Base-by-base conservation (phyloP, 2,329 filamentous ascomycete species). In the Fonsecaea nubica region DNA sequence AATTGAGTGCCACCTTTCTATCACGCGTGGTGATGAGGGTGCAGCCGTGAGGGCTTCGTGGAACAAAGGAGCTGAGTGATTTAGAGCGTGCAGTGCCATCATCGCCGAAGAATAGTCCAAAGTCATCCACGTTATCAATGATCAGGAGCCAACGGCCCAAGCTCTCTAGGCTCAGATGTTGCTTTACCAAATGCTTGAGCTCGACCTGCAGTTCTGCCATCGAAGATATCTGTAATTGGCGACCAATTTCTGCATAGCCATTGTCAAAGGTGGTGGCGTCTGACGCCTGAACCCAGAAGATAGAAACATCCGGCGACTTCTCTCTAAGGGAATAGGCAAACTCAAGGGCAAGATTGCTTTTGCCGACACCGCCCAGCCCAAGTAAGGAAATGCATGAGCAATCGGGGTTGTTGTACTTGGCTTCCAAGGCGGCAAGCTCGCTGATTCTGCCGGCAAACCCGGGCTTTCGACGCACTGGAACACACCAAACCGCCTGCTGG, bases 311-410 rank as follows among this genome's bases (percentile, higher is more conserved):
- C 4, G 65, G 65, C 53, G 52, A 33, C 35, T 58, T 9, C 8
- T 21, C 21, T n/a, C 50, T 25, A n/a, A 58, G 30, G 8, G 38
- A 48, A 35, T 54, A 61, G 13, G 70, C 70, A 33, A 69, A 40
- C 61, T 74, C 66, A 21, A 75, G 61, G n/a, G 73, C 72, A 21
- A 75, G 35, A 48, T 70, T 67, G 32, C 63, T 74, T 58, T 75
- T 75, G n/a, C 73, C 73, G 13, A 75, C 64, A 10, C 72, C 73
- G 48, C 73, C 74, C 5, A 74, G 62, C 10, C 72, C 71, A 18
- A 42, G 58, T 13, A 74, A 32, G 4, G 70, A 63, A 1, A 62
- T 56, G 32, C 36, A 62, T 21, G 30, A 52, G 10, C 56, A 12
- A 21, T 58, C 45, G 7, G 61, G 53, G 18, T 59, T 36, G 38